Evolutionary conservation across 345 rosid genomes (phyloP).

Genomic region (Diplotaxis tenuifolia): DNA sequence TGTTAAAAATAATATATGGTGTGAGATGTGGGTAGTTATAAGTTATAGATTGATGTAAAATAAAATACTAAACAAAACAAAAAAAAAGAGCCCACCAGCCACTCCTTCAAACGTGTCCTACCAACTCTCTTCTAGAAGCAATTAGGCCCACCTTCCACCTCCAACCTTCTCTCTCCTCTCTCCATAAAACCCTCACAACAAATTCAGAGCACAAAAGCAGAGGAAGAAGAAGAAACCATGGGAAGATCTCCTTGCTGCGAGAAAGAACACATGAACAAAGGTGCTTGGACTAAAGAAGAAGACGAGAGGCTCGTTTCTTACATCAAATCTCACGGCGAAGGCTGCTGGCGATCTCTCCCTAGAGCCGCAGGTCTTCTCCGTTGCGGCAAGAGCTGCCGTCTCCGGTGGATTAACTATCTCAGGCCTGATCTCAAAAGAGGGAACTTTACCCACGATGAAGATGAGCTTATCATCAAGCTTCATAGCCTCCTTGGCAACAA

Average conservation of each 20-base stretch:
- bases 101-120: slow-evolving; percentile 81
- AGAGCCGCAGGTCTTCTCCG: neutral
- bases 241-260: slow-evolving; percentile 76
- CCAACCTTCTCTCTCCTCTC: slow-evolving; percentile 22
- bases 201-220: slow-evolving; percentile 11
- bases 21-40: slow-evolving; percentile 34
- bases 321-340: slow-evolving; percentile 38
- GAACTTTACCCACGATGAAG: slow-evolving; percentile 59
- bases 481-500: slow-evolving; percentile 65
- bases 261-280: slow-evolving; percentile 64
- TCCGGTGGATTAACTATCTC: slow-evolving; percentile 39
- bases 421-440: slow-evolving; percentile 69
- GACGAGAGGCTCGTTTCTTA: slow-evolving; percentile 52
- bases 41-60: slow-evolving; percentile 35
- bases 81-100: slow-evolving; percentile 56
- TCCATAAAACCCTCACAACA: slow-evolving; percentile 28
- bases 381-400: slow-evolving; percentile 2
- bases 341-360: neutral
- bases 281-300: slow-evolving; percentile 66
- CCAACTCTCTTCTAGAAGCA: slow-evolving; percentile 99
- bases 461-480: slow-evolving; percentile 56
- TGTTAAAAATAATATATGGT: neutral
- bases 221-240: slow-evolving; percentile 32
- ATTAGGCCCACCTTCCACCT: slow-evolving; percentile 41
- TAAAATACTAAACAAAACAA: slow-evolving; percentile 35